Percentiles rank a stretch among this genome's conserved stretches.
Conservation (phyloP, 208 protist genomes). For the Trypanosoma boissoni region DNA sequence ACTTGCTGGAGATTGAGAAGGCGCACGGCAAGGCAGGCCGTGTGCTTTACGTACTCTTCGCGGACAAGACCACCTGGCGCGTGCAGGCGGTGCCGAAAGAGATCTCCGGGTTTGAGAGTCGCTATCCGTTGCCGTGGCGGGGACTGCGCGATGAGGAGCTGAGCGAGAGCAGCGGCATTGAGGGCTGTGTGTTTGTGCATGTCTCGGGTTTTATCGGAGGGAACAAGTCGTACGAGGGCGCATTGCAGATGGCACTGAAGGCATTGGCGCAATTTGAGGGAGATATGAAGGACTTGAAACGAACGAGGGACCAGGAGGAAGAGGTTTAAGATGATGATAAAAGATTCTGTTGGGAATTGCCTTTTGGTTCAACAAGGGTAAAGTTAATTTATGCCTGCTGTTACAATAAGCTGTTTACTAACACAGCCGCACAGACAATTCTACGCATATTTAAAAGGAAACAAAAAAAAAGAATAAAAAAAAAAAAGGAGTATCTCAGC, state of each 20-base stretch:
- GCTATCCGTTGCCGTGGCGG: conserved; percentile 89
- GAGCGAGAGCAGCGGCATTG: conserved; percentile 71
- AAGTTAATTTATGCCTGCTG: background rate
- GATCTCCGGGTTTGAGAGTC: conserved; percentile 63
- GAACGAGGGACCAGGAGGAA: background rate
- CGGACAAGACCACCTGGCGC: conserved; percentile 87
- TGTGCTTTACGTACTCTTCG: conserved; percentile 90
- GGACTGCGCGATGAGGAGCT: conserved; percentile 93
- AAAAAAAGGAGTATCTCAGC: no score
- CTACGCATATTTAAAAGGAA: no score
- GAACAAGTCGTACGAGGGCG: conserved; percentile 92
- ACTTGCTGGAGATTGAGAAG: conserved; percentile 89
- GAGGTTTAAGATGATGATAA: background rate
- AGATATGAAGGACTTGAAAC: background rate
- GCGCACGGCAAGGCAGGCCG: conserved; percentile 41
- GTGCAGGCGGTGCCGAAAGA: conserved; percentile 89
- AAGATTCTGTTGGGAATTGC: no score
- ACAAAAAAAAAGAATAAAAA: no score
- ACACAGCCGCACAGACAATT: no score
- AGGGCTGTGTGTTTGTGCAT: conserved; percentile 94
- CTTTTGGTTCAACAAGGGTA: background rate
- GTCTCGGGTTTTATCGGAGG: conserved; percentile 96
- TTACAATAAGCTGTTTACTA: no score
- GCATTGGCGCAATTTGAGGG: conserved; percentile 34
- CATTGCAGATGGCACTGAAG: conserved; percentile 88